Percentiles rank a stretch among this genome's conserved stretches.
phyloP scores from a whole-genome alignment of 495 filamentous ascomycete species.

The Daldinia concentrica region DNA sequence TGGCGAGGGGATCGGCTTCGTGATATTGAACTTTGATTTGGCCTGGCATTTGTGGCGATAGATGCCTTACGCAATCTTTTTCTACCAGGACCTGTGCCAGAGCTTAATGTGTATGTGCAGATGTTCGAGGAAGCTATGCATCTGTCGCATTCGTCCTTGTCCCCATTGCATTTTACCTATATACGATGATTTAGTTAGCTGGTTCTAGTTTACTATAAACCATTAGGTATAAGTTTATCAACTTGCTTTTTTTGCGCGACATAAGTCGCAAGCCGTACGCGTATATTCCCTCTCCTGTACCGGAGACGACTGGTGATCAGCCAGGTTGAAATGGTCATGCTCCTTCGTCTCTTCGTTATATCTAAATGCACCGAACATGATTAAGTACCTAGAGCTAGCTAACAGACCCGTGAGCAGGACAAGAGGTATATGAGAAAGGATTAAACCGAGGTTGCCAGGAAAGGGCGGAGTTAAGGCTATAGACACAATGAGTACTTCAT shows the following conservation, averaged over 20 bases:
- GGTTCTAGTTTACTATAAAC: neutral
- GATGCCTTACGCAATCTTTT: neutral
- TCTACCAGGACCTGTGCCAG: neutral
- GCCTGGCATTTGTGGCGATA: neutral
- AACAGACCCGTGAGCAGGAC: neutral
- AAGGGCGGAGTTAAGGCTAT: neutral
- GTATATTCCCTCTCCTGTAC: neutral
- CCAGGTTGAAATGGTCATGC: neutral
- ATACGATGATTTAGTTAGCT: neutral
- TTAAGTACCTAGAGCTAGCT: neutral
- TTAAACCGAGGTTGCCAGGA: neutral
- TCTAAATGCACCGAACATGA: conserved; percentile 1
- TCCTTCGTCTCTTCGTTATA: conserved; percentile 1
- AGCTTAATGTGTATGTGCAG: neutral
- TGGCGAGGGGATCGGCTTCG: neutral
- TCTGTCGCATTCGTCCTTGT: neutral
- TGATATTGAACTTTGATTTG: neutral
- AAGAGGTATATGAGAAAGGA: neutral
- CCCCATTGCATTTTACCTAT: neutral
- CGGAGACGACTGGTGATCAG: neutral
- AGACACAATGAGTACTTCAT: neutral
- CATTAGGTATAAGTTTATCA: neutral
- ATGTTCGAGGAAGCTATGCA: neutral
- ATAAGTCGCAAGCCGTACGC: conserved; percentile 1
- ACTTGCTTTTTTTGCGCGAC: neutral